These are phyloP conservation scores for Pelomyxa schiedti DNA, from an alignment of 78 protist genomes.

Conservation along the genomic window DNA sequence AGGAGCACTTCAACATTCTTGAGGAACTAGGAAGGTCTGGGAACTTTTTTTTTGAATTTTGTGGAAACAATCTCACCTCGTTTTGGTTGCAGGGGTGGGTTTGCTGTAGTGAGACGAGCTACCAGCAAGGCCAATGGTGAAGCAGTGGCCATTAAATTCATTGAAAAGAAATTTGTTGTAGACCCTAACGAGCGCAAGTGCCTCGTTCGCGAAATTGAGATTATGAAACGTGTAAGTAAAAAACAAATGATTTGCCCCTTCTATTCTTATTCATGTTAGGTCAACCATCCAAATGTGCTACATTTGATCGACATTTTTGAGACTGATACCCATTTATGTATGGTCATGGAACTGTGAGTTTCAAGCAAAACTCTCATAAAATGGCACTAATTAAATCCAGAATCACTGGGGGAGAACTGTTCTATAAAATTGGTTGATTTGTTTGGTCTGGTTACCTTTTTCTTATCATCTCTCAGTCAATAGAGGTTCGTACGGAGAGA, in stretches of 20 bases:
- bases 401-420: conserved; percentile 57
- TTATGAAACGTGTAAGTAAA: too few species aligned
- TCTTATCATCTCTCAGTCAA: conserved; percentile 4
- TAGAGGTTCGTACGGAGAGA: conserved; percentile 46
- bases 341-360: conserved; percentile 55
- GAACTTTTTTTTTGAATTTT: too few species aligned
- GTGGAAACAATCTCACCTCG: too few species aligned
- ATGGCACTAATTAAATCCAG: neutral
- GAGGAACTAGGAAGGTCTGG: too few species aligned
- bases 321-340: conserved; percentile 22
- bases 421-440: conserved; percentile 25
- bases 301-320: conserved; percentile 52
- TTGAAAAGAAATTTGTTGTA: conserved; percentile 48
- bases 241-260: too few species aligned
- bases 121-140: neutral
- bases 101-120: neutral
- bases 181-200: neutral
- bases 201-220: conserved; percentile 51
- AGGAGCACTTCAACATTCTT: too few species aligned
- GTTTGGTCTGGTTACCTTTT: neutral
- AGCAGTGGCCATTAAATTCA: conserved; percentile 36
- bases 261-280: too few species aligned
- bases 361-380: neutral
- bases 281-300: conserved; percentile 46
- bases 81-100: neutral